These are phyloP conservation scores for Chlamydomonas sphaeroides DNA, from an alignment of 139 green algal genomes.

Conservation along the genomic window DNA sequence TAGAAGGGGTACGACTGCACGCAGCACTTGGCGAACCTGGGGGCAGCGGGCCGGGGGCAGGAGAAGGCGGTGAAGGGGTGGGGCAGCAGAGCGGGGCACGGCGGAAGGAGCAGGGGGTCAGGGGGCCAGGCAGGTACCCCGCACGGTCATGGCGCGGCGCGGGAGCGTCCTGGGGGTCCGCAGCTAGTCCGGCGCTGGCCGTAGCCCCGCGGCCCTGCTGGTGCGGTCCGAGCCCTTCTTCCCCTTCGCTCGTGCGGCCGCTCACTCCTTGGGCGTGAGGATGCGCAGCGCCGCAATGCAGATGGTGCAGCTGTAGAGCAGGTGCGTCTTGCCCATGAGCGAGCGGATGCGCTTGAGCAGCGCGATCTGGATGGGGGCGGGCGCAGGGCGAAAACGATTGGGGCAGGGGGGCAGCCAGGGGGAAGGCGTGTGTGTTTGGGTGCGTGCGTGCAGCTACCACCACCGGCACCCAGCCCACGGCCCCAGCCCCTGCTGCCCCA, in stretches of 20 bases:
- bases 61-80: neutral
- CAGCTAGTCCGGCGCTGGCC: too few relatives aligned
- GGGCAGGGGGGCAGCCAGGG: neutral
- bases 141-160: too few relatives aligned
- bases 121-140: too few relatives aligned
- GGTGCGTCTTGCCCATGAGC: slow-evolving; percentile 37
- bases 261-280: slow-evolving; percentile 38
- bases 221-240: too few relatives aligned
- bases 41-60: too few relatives aligned
- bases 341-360: slow-evolving; percentile 35
- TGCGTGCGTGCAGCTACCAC: too few relatives aligned
- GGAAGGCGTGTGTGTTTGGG: neutral
- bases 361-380: neutral
- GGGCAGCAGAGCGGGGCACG: neutral
- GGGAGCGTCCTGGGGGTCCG: too few relatives aligned
- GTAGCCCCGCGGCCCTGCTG: too few relatives aligned
- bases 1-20: slow-evolving; percentile 29
- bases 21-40: slow-evolving; percentile 31
- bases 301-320: slow-evolving; percentile 45
- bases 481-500: too few relatives aligned
- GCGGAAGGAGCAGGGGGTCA: neutral
- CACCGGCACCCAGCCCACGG: neutral
- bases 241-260: too few relatives aligned
- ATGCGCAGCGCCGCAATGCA: slow-evolving; percentile 15
- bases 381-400: too few relatives aligned